A percentile compares a stretch with the other conserved stretches of the same genome.
These are phyloP conservation scores for Xylariaceae sp. DNA, from an alignment of 2,329 filamentous ascomycete species.

Conservation along the genomic window DNA sequence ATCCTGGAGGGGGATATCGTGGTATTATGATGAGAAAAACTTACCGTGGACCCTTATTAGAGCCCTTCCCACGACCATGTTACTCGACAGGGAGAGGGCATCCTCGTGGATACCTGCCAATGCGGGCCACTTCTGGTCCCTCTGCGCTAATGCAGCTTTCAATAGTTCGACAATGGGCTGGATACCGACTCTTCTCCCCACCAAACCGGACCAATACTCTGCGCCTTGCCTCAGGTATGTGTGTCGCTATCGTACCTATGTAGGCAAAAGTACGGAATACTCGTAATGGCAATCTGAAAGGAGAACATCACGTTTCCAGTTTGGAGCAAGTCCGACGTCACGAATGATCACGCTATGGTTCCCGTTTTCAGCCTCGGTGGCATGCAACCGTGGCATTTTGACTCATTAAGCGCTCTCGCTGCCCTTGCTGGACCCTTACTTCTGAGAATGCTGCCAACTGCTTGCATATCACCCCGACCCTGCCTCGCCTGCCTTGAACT, in stretches of 20 bases:
- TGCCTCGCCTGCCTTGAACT: too few relatives aligned
- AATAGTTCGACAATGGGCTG: conserved; percentile 24
- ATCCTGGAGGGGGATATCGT: conserved; percentile 14
- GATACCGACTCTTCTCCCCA: conserved; percentile 17
- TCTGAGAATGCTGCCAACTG: too few relatives aligned
- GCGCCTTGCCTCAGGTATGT: conserved; percentile 1
- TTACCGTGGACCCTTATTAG: conserved; percentile 12
- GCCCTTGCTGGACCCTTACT: too few relatives aligned
- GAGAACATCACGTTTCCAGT: too few relatives aligned
- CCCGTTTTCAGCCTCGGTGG: too few relatives aligned
- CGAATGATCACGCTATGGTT: too few relatives aligned
- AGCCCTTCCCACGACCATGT: conserved; percentile 6
- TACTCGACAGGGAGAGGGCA: conserved; percentile 7
- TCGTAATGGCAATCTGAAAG: neutral
- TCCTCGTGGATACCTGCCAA: conserved; percentile 9
- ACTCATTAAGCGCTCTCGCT: too few relatives aligned
- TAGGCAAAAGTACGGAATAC: neutral
- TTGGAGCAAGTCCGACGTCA: too few relatives aligned
- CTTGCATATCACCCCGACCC: too few relatives aligned
- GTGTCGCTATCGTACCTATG: conserved; percentile 12
- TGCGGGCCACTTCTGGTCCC: conserved; percentile 17
- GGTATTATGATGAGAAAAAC: conserved; percentile 18
- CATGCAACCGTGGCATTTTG: too few relatives aligned
- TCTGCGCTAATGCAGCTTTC: conserved; percentile 24
- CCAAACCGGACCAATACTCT: conserved; percentile 14